Base-by-base conservation (phyloP, 2,329 filamentous ascomycete genomes). In the Xylariales sp. region DNA sequence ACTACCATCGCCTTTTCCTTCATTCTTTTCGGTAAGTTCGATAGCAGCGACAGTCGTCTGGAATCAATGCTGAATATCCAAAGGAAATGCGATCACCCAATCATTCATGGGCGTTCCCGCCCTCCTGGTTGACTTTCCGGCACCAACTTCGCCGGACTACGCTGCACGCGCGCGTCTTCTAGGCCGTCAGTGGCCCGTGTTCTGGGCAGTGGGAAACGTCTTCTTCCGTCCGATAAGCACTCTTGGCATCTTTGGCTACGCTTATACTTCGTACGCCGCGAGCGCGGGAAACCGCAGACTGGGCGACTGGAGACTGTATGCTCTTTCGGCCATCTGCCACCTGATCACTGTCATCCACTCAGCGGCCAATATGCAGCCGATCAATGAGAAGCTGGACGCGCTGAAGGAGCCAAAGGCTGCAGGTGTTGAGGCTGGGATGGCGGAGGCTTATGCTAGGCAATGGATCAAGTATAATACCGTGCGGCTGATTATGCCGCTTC, bases 141-240 rank as follows among this genome's bases (percentile, higher is more conserved):
- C 57, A 6, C 57, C 67, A 18, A 59, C 58, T 4, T 60, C 63
- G 2, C 59, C 65, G 2, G 61, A 65, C 8, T 65, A 71, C 50
- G 56, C 59, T 3, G 55, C 60, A 5, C 63, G 68, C 46, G 66
- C 68, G 14, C 61, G 58, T 19, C 62, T 70, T 24, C 65, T 74
- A 4, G 70, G 68, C 20, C 60, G 61, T 9, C 69, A 73, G 57
- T 74, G 70, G 70, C 67, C 68, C 14, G 57, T 68, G 20, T 71
- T 69, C 58, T 73, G 69, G 69, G 57, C 57, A n/a, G 64, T 71
- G 8, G 70, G 70, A 43, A 74, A 73, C 54, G 56, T 61, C 21
- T 71, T 74, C 58, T 73, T 74, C 57, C 64, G 71, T 2, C 70
- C 70, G n/a, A 73, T 74, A 44, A 68, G 63, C 43, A 68, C 66